Evolutionary conservation across 2,329 filamentous ascomycete genomes (phyloP), one percentile per base, ranked within the genome.

Genomic region (Hymenoscyphus repandus): DNA sequence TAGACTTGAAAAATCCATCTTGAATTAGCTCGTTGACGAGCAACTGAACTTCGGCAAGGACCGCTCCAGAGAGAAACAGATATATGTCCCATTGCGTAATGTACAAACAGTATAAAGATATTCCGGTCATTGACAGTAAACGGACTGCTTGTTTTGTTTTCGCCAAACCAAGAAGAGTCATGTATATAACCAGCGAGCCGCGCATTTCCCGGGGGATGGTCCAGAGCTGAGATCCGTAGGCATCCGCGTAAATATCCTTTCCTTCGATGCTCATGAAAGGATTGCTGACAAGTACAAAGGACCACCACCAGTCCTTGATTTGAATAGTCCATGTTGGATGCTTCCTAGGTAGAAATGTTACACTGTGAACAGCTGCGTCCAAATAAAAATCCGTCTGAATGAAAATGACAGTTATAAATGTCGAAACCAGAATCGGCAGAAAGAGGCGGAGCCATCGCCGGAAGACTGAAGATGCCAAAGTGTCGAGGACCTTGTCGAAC

Each of bases 361-460:
- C 30, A 2, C 13, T 44, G 5, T 32, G n/a, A 10, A 44, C 13
- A 32, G 12, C 30, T 32, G 22, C 27, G 17, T 34, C 17, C 12
- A 20, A 11, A 22, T 42, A 42, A 10, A 30, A 42, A 1, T 31
- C 46, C 31, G 33, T 30, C n/a, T 18, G 18, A 2, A 42, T 34
- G 5, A 42, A 40, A 22, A 41, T 38, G 6, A 49, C 31, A 10
- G 47, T 49, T 9, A 43, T 33, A 20, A 49, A 49, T 12, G 34
- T 49, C 11, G 47, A 49, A 9, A 39, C 44, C 2, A 37, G 17
- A 7, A 55, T 69, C 0, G 73, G 72, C 4, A 70, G 65, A 50
- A 70, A 72, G 2, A 76, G 64, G 6, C 73, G 64, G 20, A 73
- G 61, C 5, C 69, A 68, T 7, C 73, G 65, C 13, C 73, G 67